A percentile compares a stretch with the other conserved stretches of the same genome.
Evolutionary conservation across 257 asterid species (phyloP).

Genomic region (Fraxinus excelsior): DNA sequence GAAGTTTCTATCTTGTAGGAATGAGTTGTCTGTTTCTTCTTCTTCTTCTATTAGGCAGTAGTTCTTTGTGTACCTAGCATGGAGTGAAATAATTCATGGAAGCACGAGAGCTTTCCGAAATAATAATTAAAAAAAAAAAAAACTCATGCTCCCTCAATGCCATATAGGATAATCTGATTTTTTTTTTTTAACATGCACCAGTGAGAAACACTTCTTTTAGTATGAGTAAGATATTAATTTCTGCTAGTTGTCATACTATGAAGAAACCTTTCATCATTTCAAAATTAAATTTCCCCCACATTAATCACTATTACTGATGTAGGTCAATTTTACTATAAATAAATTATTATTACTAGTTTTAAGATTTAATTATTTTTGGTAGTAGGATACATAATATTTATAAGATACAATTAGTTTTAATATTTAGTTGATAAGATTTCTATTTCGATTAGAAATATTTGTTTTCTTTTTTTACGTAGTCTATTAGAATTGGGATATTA

Average conservation of each 20-base stretch:
- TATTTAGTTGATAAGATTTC: no score
- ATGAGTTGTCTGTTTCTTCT: neutral
- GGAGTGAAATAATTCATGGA: neutral
- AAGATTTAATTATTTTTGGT: no score
- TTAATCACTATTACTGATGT: neutral
- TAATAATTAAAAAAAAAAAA: neutral
- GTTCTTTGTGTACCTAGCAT: neutral
- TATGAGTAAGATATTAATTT: neutral
- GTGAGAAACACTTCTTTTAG: neutral
- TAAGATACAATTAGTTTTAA: no score
- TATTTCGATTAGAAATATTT: no score
- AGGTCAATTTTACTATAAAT: no score
- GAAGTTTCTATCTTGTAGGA: neutral
- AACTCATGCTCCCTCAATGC: neutral
- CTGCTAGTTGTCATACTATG: neutral
- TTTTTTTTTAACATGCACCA: neutral
- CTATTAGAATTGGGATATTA: no score
- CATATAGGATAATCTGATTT: neutral
- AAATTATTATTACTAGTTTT: no score
- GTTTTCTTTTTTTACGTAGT: no score
- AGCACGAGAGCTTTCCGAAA: neutral
- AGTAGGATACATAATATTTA: no score
- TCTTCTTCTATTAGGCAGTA: neutral
- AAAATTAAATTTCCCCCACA: neutral
- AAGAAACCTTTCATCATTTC: neutral